These are phyloP conservation scores for Huntiella bhutanensis DNA, from an alignment of 2,329 filamentous ascomycete genomes.

Conservation along the genomic window DNA sequence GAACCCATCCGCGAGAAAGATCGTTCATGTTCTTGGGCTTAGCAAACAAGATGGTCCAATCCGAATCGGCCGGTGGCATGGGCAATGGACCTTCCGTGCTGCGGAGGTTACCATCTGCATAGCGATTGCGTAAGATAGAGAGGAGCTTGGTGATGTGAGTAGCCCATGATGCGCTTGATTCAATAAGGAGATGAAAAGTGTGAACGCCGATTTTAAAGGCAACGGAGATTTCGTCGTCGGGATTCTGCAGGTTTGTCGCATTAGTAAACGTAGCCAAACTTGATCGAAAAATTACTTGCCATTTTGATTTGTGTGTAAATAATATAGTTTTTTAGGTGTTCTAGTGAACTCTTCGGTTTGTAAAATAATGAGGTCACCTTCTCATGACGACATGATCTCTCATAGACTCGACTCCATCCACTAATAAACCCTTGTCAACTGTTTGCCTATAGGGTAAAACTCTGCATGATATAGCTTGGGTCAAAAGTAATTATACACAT, in stretches of 20 bases:
- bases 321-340: too few relatives aligned
- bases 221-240: constrained; percentile 36
- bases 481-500: too few relatives aligned
- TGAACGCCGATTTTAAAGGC: constrained; percentile 55
- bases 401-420: too few relatives aligned
- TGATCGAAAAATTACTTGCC: too few relatives aligned
- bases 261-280: too few relatives aligned
- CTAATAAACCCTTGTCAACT: too few relatives aligned
- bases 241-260: background rate
- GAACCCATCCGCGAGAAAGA: constrained; percentile 29
- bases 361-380: too few relatives aligned
- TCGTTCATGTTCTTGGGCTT: constrained; percentile 27
- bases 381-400: too few relatives aligned
- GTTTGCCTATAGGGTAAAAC: too few relatives aligned
- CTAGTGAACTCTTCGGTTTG: too few relatives aligned
- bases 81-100: constrained; percentile 19
- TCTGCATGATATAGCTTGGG: too few relatives aligned
- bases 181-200: constrained; percentile 50
- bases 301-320: too few relatives aligned
- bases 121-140: constrained; percentile 35
- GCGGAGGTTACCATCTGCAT: constrained; percentile 30
- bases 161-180: constrained; percentile 36
- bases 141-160: constrained; percentile 40
- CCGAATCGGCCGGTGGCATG: constrained; percentile 18
- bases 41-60: constrained; percentile 28